These are phyloP conservation scores for Lentinus tigrinus DNA, from an alignment of 768 basidiomycete species.

Conservation along the genomic window DNA sequence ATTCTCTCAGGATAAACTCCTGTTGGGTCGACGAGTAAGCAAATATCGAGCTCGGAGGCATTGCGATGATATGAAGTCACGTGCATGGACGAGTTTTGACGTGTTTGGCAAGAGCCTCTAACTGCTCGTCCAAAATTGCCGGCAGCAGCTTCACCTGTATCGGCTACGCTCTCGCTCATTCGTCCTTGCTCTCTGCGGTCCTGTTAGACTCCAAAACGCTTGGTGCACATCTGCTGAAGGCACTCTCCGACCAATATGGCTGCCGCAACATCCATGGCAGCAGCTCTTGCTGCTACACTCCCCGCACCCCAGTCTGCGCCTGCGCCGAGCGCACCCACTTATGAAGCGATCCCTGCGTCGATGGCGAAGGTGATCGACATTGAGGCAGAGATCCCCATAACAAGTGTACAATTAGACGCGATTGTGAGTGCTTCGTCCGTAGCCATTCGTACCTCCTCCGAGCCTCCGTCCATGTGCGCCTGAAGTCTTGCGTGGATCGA, in stretches of 20 bases:
- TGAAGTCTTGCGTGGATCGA: neutral
- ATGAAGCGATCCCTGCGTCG: constrained; percentile 88
- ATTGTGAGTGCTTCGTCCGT: constrained; percentile 52
- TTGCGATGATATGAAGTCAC: constrained; percentile 8
- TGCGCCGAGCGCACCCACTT: constrained; percentile 60
- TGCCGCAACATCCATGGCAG: constrained; percentile 82
- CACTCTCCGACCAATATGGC: constrained; percentile 18
- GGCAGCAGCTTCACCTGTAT: neutral
- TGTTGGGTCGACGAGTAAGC: neutral
- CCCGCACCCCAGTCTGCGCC: constrained; percentile 64
- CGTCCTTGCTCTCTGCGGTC: neutral
- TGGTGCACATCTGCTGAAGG: neutral
- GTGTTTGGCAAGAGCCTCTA: constrained; percentile 20
- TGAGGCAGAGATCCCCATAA: constrained; percentile 84
- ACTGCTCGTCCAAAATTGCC: constrained; percentile 7
- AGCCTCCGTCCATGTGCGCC: neutral
- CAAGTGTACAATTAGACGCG: constrained; percentile 79
- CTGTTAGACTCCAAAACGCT: neutral
- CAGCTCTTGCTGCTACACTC: constrained; percentile 82
- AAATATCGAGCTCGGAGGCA: too few species aligned
- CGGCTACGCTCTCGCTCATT: neutral
- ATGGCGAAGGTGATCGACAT: constrained; percentile 94
- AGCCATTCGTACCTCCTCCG: neutral
- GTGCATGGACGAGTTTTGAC: constrained; percentile 18
- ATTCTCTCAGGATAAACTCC: too few species aligned